phyloP scores from a whole-genome alignment of 2,329 filamentous ascomycete species.

The Microsporum canis region DNA sequence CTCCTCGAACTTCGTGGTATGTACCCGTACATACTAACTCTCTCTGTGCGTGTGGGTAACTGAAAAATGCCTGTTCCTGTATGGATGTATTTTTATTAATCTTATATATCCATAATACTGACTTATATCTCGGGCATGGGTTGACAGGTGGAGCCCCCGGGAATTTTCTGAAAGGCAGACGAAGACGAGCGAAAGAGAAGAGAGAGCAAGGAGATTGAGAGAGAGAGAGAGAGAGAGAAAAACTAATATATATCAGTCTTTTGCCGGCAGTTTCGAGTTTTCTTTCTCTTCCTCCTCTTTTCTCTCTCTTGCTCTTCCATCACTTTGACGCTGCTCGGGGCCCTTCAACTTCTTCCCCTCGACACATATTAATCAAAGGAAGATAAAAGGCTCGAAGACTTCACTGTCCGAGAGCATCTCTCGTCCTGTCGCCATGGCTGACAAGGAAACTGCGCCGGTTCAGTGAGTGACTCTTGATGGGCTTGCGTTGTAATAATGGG shows the following conservation, averaged over 20 bases:
- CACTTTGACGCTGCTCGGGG: neutral
- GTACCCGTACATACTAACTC: too few species aligned
- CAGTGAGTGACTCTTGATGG: slow-evolving; percentile 3
- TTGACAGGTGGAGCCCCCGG: neutral
- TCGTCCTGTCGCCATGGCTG: slow-evolving; percentile 4
- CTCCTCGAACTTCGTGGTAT: too few species aligned
- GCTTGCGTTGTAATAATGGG: neutral
- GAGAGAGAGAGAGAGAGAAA: neutral
- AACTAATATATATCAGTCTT: neutral
- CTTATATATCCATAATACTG: neutral
- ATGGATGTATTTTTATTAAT: neutral
- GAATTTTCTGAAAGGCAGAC: neutral
- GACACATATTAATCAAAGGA: neutral
- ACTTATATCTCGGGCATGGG: neutral
- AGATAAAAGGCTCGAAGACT: neutral
- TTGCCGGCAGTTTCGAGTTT: neutral
- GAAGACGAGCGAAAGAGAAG: neutral
- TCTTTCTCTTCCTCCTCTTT: neutral
- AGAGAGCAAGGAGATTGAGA: neutral
- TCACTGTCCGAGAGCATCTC: neutral
- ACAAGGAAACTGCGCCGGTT: slow-evolving; percentile 9
- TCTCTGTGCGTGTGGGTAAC: neutral
- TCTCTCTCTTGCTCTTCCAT: neutral
- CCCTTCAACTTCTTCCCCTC: neutral
- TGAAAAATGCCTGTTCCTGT: neutral